These are phyloP conservation scores for Magnusiomyces tetraspermus DNA, from an alignment of 1,139 yeast genomes.

Conservation along the genomic window DNA sequence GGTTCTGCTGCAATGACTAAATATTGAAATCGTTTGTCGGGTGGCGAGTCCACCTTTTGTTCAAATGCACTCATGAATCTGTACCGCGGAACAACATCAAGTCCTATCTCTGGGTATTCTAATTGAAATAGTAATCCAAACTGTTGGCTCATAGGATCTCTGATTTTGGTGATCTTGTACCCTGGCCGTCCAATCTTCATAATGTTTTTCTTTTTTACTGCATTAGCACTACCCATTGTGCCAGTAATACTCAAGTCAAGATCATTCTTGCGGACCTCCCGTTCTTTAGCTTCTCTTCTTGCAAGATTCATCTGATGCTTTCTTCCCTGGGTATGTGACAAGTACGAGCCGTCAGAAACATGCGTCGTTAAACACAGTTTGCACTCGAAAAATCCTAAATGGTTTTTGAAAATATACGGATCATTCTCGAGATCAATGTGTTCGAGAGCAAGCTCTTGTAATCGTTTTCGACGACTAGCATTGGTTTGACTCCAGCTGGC, in stretches of 20 bases:
- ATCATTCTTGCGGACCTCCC: slow-evolving; percentile 14
- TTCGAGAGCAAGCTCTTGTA: slow-evolving; percentile 53
- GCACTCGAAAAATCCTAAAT: slow-evolving; percentile 68
- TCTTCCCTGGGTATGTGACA: slow-evolving; percentile 70
- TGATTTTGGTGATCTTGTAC: slow-evolving; percentile 53
- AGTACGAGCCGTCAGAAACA: slow-evolving; percentile 61
- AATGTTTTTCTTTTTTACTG: slow-evolving; percentile 30
- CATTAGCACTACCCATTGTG: slow-evolving; percentile 12
- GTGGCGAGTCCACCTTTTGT: slow-evolving; percentile 40
- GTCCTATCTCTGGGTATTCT: slow-evolving; percentile 44
- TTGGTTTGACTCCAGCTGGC: slow-evolving; percentile 63
- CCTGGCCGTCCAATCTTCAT: slow-evolving; percentile 64
- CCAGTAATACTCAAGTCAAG: slow-evolving; percentile 15
- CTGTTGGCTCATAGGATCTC: slow-evolving; percentile 49
- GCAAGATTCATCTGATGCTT: slow-evolving; percentile 65
- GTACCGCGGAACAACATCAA: slow-evolving; percentile 47
- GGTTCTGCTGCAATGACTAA: slow-evolving; percentile 77
- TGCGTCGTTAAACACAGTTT: slow-evolving; percentile 68
- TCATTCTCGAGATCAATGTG: slow-evolving; percentile 57
- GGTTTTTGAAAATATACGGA: slow-evolving; percentile 70
- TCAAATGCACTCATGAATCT: slow-evolving; percentile 71
- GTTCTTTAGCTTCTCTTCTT: slow-evolving; percentile 38
- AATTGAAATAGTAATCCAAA: slow-evolving; percentile 55
- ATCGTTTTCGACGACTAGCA: slow-evolving; percentile 54
- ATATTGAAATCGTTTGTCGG: slow-evolving; percentile 47